A percentile compares a stretch with the other conserved stretches of the same genome.
phyloP scores from a whole-genome alignment of 2,329 filamentous ascomycete species.

The Phoma sp. region DNA sequence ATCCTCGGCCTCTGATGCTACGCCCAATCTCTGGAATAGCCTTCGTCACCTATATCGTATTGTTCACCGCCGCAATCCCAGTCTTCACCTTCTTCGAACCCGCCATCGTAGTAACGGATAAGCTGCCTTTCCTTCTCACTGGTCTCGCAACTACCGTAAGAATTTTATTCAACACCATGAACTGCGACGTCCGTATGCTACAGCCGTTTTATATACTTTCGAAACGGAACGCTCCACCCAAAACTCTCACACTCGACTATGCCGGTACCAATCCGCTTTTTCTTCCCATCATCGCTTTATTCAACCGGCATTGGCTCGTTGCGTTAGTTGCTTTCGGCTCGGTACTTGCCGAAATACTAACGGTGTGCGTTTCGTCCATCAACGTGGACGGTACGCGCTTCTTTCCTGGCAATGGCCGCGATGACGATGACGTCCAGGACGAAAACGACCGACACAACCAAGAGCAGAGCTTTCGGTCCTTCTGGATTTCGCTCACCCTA shows the following conservation, averaged over 20 bases:
- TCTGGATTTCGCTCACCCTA: constrained; percentile 70
- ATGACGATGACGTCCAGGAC: constrained; percentile 18
- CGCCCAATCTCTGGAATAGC: constrained; percentile 66
- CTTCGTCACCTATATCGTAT: constrained; percentile 65
- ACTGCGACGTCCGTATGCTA: constrained; percentile 74
- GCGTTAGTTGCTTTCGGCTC: constrained; percentile 74
- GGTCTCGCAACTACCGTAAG: constrained; percentile 71
- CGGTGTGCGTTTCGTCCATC: constrained; percentile 71
- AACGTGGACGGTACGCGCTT: constrained; percentile 71
- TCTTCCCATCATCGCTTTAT: constrained; percentile 67
- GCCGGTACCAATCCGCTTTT: constrained; percentile 74
- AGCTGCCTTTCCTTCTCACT: constrained; percentile 71
- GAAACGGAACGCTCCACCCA: constrained; percentile 68
- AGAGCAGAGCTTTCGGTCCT: constrained; percentile 62
- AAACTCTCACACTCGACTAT: constrained; percentile 75
- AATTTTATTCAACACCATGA: constrained; percentile 72
- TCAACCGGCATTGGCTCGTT: constrained; percentile 71
- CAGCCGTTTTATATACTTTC: constrained; percentile 78
- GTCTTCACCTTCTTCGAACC: constrained; percentile 67
- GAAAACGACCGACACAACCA: constrained; percentile 41
- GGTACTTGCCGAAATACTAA: constrained; percentile 76
- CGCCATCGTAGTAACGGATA: constrained; percentile 63
- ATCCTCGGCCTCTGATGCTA: constrained; percentile 73
- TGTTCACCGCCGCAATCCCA: constrained; percentile 67
- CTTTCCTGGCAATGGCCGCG: constrained; percentile 44